Base-by-base conservation (phyloP, 805 yeast species). In the Citeromyces matritensis region DNA sequence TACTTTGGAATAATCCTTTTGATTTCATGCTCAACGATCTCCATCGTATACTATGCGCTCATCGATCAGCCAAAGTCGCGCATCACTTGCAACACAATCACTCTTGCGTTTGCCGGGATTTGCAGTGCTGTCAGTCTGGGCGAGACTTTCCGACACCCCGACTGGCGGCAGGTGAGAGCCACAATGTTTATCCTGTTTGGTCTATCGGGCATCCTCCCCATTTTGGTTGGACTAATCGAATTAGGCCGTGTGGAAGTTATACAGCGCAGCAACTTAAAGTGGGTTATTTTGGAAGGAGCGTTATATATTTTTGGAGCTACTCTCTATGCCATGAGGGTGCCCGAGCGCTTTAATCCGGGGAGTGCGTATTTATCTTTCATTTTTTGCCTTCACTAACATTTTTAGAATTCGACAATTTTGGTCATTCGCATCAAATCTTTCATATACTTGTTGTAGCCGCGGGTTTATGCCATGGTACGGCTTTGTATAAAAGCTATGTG, bases 371-470 rank as follows among this genome's bases (percentile, higher is more conserved):
- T 17, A 12, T 32, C 9, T 14, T 13, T 15, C 14, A n/a, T 30
- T 24, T 13, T 21, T 21, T 15, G 43, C 51, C 1, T 54, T 55
- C 35, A 30, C 37, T 7, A 13, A 15, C n/a, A 42, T 1, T 61
- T 60, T 2, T 40, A 37, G 48, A 26, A 13, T 80, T 65, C 47
- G 94, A 83, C 41, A 43, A 69, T 8, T 63, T 69, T 51, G 94
- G 94, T 1, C 79, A 80, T 40, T 78, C 93, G 5, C 95, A 84
- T 48, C 95, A 84, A 46, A 63, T 84, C 7, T 83, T 84, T 47
- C 94, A 83, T 48, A 51, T 78, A 7, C 50, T 79, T 42, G 94
- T 83, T 6, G 85, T 82, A 0, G 40, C 73, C 9, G 94, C 93
- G 9, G 80, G 94, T 0, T 58, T 55, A 34, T 77, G 77, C 35